Base-by-base conservation (phyloP, 768 basidiomycete genomes). In the Solioccasus polychromus region DNA sequence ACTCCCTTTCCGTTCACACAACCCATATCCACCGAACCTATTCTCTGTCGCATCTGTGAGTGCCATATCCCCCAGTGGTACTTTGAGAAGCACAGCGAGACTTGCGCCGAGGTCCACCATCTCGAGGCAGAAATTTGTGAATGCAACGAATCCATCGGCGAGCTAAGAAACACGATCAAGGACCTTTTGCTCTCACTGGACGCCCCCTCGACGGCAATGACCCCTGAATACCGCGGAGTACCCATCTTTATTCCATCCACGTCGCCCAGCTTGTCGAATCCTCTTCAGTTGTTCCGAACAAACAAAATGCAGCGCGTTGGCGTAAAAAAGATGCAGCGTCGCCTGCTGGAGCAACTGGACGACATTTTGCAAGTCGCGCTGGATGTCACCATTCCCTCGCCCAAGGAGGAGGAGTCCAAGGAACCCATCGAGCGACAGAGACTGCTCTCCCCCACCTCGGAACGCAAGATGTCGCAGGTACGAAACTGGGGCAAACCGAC, bases 61-160 rank as follows among this genome's bases (percentile, higher is more conserved):
- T 83, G 88, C 60, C 85, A 88, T 55, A 88, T 98, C 47, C 94
- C 95, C 3, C 89, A 95, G 50, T 99, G 96, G 96, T 99, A 93
- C 72, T 99, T 99, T 64, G 96, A 98, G 72, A 98, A 97, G 72
- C 96, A 99, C 72, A 98, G 92, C 77, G 96, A 99, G 69, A 98
- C 94, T 10, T 99, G 96, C 58, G 91, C 83, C 54, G 95, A 97
- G 69, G 85, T 89, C 3, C 96, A 99, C 68, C 84, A 91, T 35
- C 76, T 99, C 50, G 96, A 99, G 68, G 92, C 93, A 15, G 94
- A 96, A 66, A 93, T 98, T 53, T 70, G 78, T 30, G 90, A 92
- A 60, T 91, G 87, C 72, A 96, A 98, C 69, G 96, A 99, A 64
- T 85, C 85, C 19, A 85, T 98, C 45, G 68, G 76, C 14, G 96